Conservation (phyloP, 2,329 filamentous ascomycete genomes). For the Fusarium napiforme region DNA sequence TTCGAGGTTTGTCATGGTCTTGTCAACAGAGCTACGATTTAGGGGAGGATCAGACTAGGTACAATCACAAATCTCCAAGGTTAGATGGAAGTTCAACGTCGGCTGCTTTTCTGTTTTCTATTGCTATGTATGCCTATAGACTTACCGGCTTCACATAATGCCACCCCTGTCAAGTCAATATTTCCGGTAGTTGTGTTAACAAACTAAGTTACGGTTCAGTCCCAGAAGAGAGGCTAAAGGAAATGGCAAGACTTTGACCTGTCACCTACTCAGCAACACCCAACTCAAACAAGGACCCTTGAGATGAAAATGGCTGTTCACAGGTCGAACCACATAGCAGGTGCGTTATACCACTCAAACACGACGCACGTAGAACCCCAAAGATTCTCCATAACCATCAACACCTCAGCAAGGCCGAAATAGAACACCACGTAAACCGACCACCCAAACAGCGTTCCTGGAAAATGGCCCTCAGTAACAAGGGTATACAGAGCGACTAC, state of each 20-base stretch:
- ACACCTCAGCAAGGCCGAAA: not conserved
- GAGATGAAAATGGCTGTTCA: not conserved
- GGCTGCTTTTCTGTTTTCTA: not conserved
- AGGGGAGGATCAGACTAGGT: not conserved
- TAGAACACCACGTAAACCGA: not conserved
- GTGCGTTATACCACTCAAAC: not conserved
- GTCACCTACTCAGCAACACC: not conserved
- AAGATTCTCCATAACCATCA: not conserved
- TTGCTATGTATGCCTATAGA: not conserved
- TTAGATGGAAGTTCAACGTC: too few species aligned
- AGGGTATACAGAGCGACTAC: not conserved
- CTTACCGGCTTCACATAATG: not conserved
- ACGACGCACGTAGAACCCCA: not conserved
- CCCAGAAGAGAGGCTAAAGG: not conserved
- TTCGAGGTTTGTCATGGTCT: not conserved
- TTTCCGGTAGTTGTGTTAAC: not conserved
- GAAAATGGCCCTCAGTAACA: not conserved
- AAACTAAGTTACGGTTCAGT: not conserved
- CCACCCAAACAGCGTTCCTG: not conserved
- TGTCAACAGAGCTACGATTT: not conserved
- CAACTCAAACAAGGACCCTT: too few species aligned
- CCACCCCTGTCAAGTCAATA: not conserved
- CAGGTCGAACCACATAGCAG: not conserved
- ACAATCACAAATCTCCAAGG: too few species aligned
- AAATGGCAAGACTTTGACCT: too few species aligned